phyloP scores from a whole-genome alignment of 2,329 filamentous ascomycete genomes.

The Talaromyces piceae region DNA sequence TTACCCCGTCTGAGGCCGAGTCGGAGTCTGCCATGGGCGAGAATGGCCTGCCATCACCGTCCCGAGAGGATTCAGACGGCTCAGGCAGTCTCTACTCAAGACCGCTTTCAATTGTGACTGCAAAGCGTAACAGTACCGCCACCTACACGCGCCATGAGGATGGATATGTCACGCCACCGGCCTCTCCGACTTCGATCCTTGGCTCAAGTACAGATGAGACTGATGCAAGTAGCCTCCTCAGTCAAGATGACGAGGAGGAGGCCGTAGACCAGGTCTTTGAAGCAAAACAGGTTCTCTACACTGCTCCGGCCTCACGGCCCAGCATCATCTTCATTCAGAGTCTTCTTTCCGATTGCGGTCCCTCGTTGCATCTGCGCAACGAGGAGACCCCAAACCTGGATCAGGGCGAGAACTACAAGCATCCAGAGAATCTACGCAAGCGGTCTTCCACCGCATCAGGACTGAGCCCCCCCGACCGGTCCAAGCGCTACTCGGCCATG shows the following conservation, averaged over 20 bases:
- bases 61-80: slow-evolving; percentile 2
- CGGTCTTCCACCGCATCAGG: slow-evolving; percentile 5
- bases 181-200: slow-evolving; percentile 2
- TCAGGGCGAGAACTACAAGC: not conserved
- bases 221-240: not conserved
- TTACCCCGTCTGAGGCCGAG: slow-evolving; percentile 23
- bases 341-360: slow-evolving; percentile 3
- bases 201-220: not conserved
- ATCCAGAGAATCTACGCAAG: not conserved
- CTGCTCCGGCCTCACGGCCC: slow-evolving; percentile 3
- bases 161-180: slow-evolving; percentile 3
- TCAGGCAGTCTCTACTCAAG: slow-evolving; percentile 4
- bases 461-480: slow-evolving; percentile 4
- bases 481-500: slow-evolving; percentile 10
- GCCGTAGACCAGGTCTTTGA: slow-evolving; percentile 8
- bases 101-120: slow-evolving; percentile 9
- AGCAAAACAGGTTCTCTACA: slow-evolving; percentile 9
- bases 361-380: not conserved
- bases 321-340: slow-evolving; percentile 6
- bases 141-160: slow-evolving; percentile 1
- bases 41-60: slow-evolving; percentile 12
- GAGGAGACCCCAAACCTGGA: not conserved
- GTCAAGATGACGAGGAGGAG: not conserved
- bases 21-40: slow-evolving; percentile 12
- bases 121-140: slow-evolving; percentile 8